phyloP scores from a whole-genome alignment of 129 eudicot species.

The Tagetes erecta region DNA sequence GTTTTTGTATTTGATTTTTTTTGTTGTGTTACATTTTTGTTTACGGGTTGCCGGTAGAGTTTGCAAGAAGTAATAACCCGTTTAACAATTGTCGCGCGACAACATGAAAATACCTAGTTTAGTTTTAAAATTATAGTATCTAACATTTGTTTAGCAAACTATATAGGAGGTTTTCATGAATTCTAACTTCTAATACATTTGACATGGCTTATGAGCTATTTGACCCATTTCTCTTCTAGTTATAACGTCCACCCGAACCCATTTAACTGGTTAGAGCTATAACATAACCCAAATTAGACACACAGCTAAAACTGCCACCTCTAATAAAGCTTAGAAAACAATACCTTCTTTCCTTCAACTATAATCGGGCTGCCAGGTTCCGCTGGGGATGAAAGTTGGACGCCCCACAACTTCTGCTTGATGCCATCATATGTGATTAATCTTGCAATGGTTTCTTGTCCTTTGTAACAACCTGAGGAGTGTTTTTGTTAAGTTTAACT shows the following conservation, averaged over 20 bases:
- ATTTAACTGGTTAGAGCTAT: neutral
- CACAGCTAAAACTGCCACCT: neutral
- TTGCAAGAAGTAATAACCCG: no score
- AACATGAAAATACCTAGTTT: no score
- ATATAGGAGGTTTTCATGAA: neutral
- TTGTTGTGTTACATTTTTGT: no score
- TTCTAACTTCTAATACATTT: neutral
- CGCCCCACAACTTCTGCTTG: constrained; percentile 84
- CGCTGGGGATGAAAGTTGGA: constrained; percentile 58
- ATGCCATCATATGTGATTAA: constrained; percentile 85
- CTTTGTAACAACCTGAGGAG: constrained; percentile 77
- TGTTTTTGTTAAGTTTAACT: constrained; percentile 10
- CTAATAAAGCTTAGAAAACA: neutral
- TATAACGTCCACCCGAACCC: neutral
- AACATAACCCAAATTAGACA: neutral
- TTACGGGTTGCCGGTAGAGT: no score
- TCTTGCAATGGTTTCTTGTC: constrained; percentile 92
- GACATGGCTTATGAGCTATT: neutral
- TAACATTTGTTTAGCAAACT: neutral
- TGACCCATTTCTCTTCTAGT: neutral
- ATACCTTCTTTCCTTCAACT: constrained; percentile 82
- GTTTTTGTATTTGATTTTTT: no score
- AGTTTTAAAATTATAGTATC: neutral
- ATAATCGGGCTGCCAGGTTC: constrained; percentile 68
- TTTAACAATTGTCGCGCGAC: no score